Percentiles rank a stretch among this genome's conserved stretches.
These are phyloP conservation scores for Cordia subcordata DNA, from an alignment of 257 asterid genomes.

Conservation along the genomic window DNA sequence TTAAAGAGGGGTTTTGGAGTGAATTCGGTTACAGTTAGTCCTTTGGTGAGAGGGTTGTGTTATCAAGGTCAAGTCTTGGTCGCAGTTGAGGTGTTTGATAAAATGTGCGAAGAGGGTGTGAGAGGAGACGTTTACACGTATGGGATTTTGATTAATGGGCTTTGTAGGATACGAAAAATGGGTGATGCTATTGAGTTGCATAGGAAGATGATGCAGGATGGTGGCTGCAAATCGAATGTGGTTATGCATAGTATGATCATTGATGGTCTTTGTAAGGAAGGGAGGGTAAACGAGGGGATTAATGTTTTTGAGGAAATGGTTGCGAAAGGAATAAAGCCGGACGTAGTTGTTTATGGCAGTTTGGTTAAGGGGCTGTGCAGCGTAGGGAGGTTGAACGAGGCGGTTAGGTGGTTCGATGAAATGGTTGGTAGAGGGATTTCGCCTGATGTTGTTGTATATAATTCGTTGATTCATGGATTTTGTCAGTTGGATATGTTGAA, in stretches of 20 bases:
- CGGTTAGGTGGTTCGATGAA: neutral
- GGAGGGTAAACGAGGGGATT: neutral
- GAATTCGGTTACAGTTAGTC: neutral
- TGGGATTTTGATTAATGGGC: neutral
- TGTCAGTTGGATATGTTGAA: neutral
- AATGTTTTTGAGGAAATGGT: neutral
- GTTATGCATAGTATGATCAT: neutral
- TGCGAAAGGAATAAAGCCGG: neutral
- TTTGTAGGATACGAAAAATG: neutral
- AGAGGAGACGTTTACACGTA: neutral
- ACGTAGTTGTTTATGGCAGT: neutral
- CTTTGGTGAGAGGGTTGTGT: neutral
- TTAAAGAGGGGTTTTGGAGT: neutral
- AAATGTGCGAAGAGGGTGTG: neutral
- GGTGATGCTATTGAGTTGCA: neutral
- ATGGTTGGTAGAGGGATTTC: slow-evolving; percentile 2
- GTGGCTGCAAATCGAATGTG: neutral
- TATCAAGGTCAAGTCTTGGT: neutral
- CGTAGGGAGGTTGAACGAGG: neutral
- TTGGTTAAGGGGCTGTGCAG: slow-evolving; percentile 5
- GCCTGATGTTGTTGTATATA: neutral
- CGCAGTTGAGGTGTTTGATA: neutral
- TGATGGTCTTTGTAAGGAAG: slow-evolving; percentile 1
- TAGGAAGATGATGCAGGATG: neutral
- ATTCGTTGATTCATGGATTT: slow-evolving; percentile 4